Conservation (phyloP, 1,284 basidiomycete genomes). For the Pholiota adiposa region DNA sequence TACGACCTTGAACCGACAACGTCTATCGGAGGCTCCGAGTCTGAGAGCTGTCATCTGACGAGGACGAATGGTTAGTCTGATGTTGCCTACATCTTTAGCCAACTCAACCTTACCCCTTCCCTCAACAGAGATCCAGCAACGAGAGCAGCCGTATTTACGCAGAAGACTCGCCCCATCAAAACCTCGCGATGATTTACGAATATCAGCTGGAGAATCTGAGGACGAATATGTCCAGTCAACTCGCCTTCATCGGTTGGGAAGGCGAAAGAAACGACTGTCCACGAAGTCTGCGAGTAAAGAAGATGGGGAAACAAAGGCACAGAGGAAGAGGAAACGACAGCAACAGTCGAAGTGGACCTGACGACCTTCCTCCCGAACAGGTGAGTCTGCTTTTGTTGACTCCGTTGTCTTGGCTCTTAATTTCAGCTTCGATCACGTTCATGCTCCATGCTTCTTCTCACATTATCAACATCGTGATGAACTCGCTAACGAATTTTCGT, state of each 20-base stretch:
- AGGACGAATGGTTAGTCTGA: slow-evolving; percentile 55
- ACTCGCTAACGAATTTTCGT: neutral
- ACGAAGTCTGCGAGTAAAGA: slow-evolving; percentile 32
- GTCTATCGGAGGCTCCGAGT: slow-evolving; percentile 81
- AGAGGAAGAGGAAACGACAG: slow-evolving; percentile 57
- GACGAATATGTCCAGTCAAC: slow-evolving; percentile 66
- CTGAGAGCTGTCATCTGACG: slow-evolving; percentile 76
- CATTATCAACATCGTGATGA: neutral
- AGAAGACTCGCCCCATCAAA: slow-evolving; percentile 28
- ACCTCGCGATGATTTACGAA: slow-evolving; percentile 47
- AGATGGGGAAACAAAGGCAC: slow-evolving; percentile 45
- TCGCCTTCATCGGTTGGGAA: slow-evolving; percentile 37
- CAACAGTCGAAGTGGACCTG: slow-evolving; percentile 61
- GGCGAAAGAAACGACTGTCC: slow-evolving; percentile 45
- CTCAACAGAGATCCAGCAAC: slow-evolving; percentile 21
- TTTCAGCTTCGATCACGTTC: slow-evolving; percentile 8
- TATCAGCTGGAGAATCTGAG: slow-evolving; percentile 62
- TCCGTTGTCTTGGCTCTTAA: neutral
- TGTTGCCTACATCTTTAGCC: neutral
- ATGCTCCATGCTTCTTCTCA: neutral
- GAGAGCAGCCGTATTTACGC: slow-evolving; percentile 27
- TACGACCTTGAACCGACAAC: slow-evolving; percentile 59
- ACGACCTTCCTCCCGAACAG: slow-evolving; percentile 72
- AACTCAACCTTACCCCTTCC: neutral
- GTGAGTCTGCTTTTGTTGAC: slow-evolving; percentile 41